Evolutionary conservation across 73 alveolate species (phyloP), one percentile per base, ranked within the genome.

Genomic region (Paramecium pentaurelia): DNA sequence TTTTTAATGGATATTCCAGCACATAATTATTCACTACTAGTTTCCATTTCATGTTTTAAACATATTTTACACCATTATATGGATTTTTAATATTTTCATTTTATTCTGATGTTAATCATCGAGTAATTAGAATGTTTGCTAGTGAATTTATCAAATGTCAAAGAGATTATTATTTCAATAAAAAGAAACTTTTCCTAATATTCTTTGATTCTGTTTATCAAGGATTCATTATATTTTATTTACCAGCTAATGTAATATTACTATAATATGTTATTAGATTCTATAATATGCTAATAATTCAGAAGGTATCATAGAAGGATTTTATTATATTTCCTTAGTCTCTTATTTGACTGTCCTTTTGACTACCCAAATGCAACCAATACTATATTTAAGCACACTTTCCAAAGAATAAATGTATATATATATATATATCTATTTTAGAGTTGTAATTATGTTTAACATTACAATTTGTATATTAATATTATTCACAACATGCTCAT

Each of bases 111-210:
- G 91, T 80, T 3, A 80, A 47, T 80, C 91, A 80, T 80, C 20
- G 75, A 45, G 75, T 80, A 9, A 47, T 80, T 10, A 45, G 91
- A 80, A 80, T 80, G 73, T 80, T 80, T 80, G 91, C 91, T 32
- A 44, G 91, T 32, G 91, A 80, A 80, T 80, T 80, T 77, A 80
- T 80, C 18, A 80, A 80, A 80, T 80, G 91, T 45, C 30, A 80
- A 36, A 80, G 91, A 25, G 91, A 80, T 80, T 36, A 80, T 18
- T 80, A 45, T 80, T 80, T 80, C 34, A 80, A 80, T 25, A 80
- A 10, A 12, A 80, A 80, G 58, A 80, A 80, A 47, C 49, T 80
- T 1, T 38, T 80, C 44, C 45, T 80, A 27, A 80, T 80, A 16
- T 80, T 80, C 58, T 18, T 80, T 25, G 91, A 80, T 10, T 80